Evolutionary conservation across 116 monocot species (phyloP), one percentile per base, ranked within the genome.

Genomic region (Papilionanthe hybrid): DNA sequence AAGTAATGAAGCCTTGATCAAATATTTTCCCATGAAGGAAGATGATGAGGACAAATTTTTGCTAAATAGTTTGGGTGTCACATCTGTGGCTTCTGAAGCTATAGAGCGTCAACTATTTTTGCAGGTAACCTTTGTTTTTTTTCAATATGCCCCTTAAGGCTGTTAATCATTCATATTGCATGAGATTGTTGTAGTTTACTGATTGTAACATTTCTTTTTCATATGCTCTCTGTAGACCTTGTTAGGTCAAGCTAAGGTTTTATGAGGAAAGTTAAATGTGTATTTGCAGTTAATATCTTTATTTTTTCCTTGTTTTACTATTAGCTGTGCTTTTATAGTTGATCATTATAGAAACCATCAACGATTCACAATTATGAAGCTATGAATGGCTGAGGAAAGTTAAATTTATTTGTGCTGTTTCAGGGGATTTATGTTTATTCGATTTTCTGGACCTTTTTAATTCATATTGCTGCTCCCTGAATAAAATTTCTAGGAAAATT

Each of bases 1-100:
- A 37, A 37, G 69, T 69, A 37, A 69, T 32, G 69, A 37, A 69
- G 11, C 32, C 32, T 69, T 4, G 23, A 69, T 37, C 27, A 23
- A 65, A 25, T 37, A 41, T 69, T 6, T 69, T 15, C 37, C 18
- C 72, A 92, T 92, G 90, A 88, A 91, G 75, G 94, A 89, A 41
- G 94, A 94, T 1, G 94, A 97, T 37, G 89, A 92, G 72, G 97
- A 97, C 60, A 79, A 75, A 78, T 77, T 83, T 72, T 76, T 97
- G 65, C 72, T 97, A n/a, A 91, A 84, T 65, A 92, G 92, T 60
- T 85, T 97, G 85, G 94, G 96, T 41, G 82, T 97, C 69, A 84
- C 94, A 27, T 92, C 97, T 48, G 94, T 91, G 10, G 88, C 88
- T 42, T 84, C 82, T 9, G 94, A 94, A 81, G 94, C 91, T 81